Conservation (phyloP, 768 basidiomycete genomes). For the Agaricus bisporus region DNA sequence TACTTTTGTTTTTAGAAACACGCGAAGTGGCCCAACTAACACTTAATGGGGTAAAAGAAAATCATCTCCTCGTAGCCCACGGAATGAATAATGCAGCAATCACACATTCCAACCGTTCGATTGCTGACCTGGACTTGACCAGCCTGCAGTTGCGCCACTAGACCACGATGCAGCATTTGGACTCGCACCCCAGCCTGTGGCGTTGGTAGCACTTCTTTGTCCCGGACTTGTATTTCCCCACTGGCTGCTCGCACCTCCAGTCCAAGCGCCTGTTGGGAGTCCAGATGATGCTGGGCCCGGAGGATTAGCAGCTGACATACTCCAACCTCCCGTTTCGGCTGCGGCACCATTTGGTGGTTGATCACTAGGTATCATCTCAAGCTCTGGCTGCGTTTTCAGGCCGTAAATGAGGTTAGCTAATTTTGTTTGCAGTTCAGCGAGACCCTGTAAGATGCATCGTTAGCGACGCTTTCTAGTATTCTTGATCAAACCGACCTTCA, state of each 20-base stretch:
- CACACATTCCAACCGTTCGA: conserved; percentile 52
- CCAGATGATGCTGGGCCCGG: conserved; percentile 14
- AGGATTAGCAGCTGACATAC: conserved; percentile 17
- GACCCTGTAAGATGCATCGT: conserved; percentile 42
- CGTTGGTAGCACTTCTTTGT: conserved; percentile 3
- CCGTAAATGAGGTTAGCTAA: conserved; percentile 74
- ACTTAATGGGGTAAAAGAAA: no score
- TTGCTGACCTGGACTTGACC: conserved; percentile 27
- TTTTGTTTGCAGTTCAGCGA: conserved; percentile 74
- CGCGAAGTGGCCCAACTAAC: not conserved
- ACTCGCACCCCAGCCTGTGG: conserved; percentile 8
- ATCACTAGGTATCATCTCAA: conserved; percentile 42
- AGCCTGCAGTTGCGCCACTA: conserved; percentile 10
- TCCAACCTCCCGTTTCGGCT: conserved; percentile 18
- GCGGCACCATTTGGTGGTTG: conserved; percentile 27
- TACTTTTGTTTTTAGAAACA: not conserved
- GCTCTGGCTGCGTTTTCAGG: conserved; percentile 57
- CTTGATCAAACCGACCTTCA: conserved; percentile 48
- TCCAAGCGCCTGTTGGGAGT: conserved; percentile 19
- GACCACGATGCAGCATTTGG: conserved; percentile 6
- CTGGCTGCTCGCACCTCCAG: conserved; percentile 18
- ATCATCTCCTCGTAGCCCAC: no score
- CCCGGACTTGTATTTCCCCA: conserved; percentile 10
- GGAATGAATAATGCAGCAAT: not conserved
- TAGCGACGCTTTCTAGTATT: conserved; percentile 2